Percentiles rank a stretch among this genome's conserved stretches.
Evolutionary conservation across 2,329 filamentous ascomycete species (phyloP).

Genomic region (Apiospora pterosperma): DNA sequence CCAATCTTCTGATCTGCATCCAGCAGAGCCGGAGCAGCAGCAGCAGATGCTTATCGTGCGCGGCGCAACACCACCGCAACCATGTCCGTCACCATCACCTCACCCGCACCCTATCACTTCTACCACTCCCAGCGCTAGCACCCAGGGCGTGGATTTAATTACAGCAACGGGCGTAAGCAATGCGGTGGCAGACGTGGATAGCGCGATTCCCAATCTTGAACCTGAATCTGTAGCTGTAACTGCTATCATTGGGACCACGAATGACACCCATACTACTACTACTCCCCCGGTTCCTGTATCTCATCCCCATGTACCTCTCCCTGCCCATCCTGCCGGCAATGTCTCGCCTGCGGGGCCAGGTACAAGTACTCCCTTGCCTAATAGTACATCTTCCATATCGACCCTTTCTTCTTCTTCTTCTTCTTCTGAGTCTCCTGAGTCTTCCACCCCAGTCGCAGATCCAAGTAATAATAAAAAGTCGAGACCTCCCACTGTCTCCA

Average conservation of each 20-base stretch:
- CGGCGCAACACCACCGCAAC: not conserved
- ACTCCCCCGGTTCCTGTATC: conserved; percentile 13
- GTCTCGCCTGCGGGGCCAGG: conserved; percentile 9
- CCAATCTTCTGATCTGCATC: conserved; percentile 14
- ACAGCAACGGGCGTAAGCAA: conserved; percentile 2
- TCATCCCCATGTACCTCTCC: conserved; percentile 11
- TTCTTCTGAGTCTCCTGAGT: not conserved
- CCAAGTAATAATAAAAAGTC: conserved; percentile 43
- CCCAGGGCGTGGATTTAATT: conserved; percentile 13
- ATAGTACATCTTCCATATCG: conserved; percentile 7
- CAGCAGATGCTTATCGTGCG: conserved; percentile 4
- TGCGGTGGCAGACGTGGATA: conserved; percentile 6
- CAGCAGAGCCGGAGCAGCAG: conserved; percentile 11
- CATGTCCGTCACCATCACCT: not conserved
- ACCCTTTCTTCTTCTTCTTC: not conserved
- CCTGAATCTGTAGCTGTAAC: conserved; percentile 10
- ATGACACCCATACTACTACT: conserved; percentile 20
- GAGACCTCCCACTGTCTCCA: conserved; percentile 36
- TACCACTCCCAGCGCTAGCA: conserved; percentile 9
- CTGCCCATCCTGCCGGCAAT: conserved; percentile 4
- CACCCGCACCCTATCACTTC: conserved; percentile 21
- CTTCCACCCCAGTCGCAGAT: conserved; percentile 28
- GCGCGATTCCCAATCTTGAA: conserved; percentile 15
- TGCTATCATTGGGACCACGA: conserved; percentile 20
- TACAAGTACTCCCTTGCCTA: conserved; percentile 7